Conservation (phyloP, 257 asterid species). For the Nicotiana undulata region DNA sequence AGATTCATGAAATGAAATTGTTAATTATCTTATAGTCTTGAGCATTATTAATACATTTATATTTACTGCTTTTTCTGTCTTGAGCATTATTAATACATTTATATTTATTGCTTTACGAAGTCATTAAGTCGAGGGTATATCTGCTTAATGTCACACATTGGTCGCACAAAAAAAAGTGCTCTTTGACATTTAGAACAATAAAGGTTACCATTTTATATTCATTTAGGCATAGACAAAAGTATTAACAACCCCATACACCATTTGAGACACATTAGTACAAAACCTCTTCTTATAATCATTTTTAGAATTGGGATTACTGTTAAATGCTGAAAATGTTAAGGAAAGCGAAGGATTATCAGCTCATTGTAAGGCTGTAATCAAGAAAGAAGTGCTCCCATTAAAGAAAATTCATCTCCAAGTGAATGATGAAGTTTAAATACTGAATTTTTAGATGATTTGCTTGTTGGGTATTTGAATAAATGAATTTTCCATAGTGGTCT, state of each 20-base stretch:
- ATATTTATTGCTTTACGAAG: no score
- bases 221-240: background rate
- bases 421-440: constrained; percentile 36
- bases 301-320: background rate
- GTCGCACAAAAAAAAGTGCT: no score
- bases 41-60: no score
- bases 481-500: constrained; percentile 41
- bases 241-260: constrained; percentile 13
- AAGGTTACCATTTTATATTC: no score
- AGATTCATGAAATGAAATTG: no score
- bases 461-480: constrained; percentile 30
- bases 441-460: constrained; percentile 24
- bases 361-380: constrained; percentile 37
- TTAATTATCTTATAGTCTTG: no score
- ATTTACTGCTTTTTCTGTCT: no score
- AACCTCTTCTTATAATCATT: background rate
- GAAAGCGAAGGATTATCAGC: constrained; percentile 34
- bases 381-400: constrained; percentile 40
- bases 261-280: background rate
- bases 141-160: no score
- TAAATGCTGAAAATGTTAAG: constrained; percentile 21
- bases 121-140: no score
- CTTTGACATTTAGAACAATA: no score
- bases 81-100: no score
- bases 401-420: constrained; percentile 38